Percentiles rank a stretch among this genome's conserved stretches.
Conservation (phyloP, 441 rosid genomes). For the Dalechampia spathulata region DNA sequence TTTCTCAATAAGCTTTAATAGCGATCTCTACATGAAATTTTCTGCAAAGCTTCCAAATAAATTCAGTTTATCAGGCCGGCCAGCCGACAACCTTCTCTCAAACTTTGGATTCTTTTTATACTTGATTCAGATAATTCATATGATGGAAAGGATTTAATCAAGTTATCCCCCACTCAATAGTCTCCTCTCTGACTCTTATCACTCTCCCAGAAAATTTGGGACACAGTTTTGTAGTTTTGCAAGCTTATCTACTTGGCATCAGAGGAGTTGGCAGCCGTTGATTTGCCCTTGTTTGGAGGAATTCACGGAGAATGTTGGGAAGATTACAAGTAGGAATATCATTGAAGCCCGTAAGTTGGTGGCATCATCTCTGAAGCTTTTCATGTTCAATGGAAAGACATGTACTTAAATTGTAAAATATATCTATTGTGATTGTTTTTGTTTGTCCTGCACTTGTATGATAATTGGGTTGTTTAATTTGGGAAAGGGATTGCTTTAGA, state of each 20-base stretch:
- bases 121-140: constrained; percentile 5
- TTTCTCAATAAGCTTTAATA: constrained; percentile 25
- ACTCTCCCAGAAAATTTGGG: neutral
- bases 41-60: constrained; percentile 22
- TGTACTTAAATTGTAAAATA: too few relatives aligned
- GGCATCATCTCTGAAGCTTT: too few relatives aligned
- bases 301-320: too few relatives aligned
- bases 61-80: constrained; percentile 14
- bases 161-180: neutral
- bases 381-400: too few relatives aligned
- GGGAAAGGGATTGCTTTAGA: too few relatives aligned
- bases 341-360: too few relatives aligned
- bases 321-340: too few relatives aligned
- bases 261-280: constrained; percentile 13
- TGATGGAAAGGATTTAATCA: neutral
- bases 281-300: too few relatives aligned
- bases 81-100: constrained; percentile 6
- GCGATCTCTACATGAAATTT: constrained; percentile 10
- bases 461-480: too few relatives aligned
- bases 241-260: constrained; percentile 10
- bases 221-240: neutral
- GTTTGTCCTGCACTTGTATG: too few relatives aligned
- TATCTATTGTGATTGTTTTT: too few relatives aligned
- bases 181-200: neutral
- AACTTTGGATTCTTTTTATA: neutral